Evolutionary conservation across 192 early-diverging fungal species (phyloP).

Genomic region (Fimicolochytrium jonesii): DNA sequence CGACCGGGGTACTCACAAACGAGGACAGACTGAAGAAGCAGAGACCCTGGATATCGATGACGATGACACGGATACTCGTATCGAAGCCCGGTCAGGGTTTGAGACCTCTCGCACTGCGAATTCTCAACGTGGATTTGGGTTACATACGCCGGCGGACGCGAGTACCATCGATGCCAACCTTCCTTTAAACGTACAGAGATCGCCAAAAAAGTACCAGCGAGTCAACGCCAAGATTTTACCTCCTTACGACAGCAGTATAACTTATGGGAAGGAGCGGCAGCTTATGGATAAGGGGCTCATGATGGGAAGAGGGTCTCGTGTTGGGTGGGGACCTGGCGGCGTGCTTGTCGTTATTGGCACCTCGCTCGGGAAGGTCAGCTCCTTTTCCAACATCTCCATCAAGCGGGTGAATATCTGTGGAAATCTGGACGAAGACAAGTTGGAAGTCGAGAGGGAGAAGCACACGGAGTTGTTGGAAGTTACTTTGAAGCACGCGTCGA

Average conservation of each 20-base stretch:
- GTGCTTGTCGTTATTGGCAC: slow-evolving; percentile 55
- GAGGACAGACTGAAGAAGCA: too few relatives aligned
- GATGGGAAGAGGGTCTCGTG: slow-evolving; percentile 80
- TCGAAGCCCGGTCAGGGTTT: too few relatives aligned
- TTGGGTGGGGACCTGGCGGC: slow-evolving; percentile 80
- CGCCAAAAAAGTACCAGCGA: slow-evolving; percentile 26
- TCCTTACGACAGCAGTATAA: slow-evolving; percentile 8
- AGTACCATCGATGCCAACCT: neutral
- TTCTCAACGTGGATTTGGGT: too few relatives aligned
- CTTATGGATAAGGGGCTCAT: slow-evolving; percentile 67
- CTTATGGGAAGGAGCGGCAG: slow-evolving; percentile 13
- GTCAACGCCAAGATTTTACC: neutral
- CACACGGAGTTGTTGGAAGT: slow-evolving; percentile 9
- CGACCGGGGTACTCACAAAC: too few relatives aligned
- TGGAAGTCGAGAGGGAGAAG: neutral
- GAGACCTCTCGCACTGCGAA: too few relatives aligned
- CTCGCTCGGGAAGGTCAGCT: neutral
- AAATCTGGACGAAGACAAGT: slow-evolving; percentile 1
- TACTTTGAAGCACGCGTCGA: slow-evolving; percentile 9
- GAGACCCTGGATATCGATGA: too few relatives aligned
- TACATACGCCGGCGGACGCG: too few relatives aligned
- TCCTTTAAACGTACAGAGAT: neutral
- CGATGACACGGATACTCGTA: too few relatives aligned
- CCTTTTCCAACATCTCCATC: slow-evolving; percentile 18
- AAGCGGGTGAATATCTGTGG: slow-evolving; percentile 1